phyloP scores from a whole-genome alignment of 2,329 filamentous ascomycete genomes.

The Chaetomium olivaceum region DNA sequence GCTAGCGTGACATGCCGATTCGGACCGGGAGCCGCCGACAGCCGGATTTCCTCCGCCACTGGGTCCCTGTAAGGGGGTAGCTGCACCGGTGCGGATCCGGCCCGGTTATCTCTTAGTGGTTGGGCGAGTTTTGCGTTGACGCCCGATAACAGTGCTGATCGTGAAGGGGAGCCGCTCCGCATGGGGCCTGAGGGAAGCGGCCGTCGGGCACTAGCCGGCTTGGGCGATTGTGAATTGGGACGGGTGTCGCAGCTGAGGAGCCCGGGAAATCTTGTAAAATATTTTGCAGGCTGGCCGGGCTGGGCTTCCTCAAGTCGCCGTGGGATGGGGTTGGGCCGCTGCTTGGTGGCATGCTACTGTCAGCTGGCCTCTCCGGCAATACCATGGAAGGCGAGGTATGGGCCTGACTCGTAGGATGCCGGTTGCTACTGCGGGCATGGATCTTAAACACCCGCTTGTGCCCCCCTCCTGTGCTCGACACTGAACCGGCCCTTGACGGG shows the following conservation, averaged over 20 bases:
- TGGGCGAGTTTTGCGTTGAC: not conserved
- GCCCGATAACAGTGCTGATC: not conserved
- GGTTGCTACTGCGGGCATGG: conserved; percentile 25
- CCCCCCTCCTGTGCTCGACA: conserved; percentile 7
- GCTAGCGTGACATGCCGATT: conserved; percentile 11
- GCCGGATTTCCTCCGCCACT: conserved; percentile 8
- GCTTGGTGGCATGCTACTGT: not conserved
- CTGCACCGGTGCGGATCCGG: conserved; percentile 18
- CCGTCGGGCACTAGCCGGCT: conserved; percentile 1
- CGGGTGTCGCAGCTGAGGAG: not conserved
- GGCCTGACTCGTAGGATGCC: conserved; percentile 8
- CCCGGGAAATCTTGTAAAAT: conserved; percentile 24
- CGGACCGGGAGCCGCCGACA: not conserved
- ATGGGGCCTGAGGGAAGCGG: conserved; percentile 13
- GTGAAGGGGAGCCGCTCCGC: conserved; percentile 4
- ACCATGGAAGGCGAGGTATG: conserved; percentile 14
- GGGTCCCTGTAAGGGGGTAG: not conserved
- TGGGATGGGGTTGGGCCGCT: not conserved
- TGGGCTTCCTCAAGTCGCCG: conserved; percentile 12
- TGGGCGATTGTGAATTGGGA: conserved; percentile 7
- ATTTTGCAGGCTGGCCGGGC: conserved; percentile 29
- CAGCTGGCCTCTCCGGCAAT: conserved; percentile 18
- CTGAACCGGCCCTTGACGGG: conserved; percentile 17
- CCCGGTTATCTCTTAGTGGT: conserved; percentile 4
- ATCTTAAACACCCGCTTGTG: conserved; percentile 29